phyloP scores from a whole-genome alignment of 2,329 filamentous ascomycete genomes.

The Aspergillus versicolor region DNA sequence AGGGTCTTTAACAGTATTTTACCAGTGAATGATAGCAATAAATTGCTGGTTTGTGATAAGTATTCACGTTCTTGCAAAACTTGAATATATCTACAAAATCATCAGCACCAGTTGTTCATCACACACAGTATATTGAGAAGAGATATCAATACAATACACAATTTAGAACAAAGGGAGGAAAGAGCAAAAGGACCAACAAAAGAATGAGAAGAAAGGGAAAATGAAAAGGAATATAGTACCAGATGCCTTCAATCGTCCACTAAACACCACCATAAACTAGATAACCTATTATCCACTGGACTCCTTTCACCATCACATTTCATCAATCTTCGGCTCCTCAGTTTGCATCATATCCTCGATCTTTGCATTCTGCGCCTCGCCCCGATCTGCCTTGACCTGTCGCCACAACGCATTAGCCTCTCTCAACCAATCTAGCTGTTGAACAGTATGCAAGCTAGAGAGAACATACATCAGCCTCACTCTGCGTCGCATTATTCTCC shows the following conservation, averaged over 20 bases:
- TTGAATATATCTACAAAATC: background rate
- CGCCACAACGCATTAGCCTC: background rate
- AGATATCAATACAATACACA: background rate
- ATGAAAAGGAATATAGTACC: too few relatives aligned
- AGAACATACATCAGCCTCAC: slow-evolving; percentile 5
- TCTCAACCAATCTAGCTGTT: background rate
- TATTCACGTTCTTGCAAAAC: too few relatives aligned
- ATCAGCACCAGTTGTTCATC: background rate
- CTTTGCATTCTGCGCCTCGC: slow-evolving; percentile 7
- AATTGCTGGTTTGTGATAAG: too few relatives aligned
- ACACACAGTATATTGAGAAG: background rate
- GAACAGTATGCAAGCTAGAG: too few relatives aligned
- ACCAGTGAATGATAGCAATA: too few relatives aligned
- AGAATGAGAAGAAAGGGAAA: too few relatives aligned
- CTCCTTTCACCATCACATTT: background rate
- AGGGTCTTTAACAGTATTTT: too few relatives aligned
- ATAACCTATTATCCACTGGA: too few relatives aligned
- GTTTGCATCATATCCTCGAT: slow-evolving; percentile 7
- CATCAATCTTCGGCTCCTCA: background rate
- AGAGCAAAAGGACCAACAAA: too few relatives aligned
- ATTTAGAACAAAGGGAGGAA: too few relatives aligned
- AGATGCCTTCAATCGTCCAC: too few relatives aligned
- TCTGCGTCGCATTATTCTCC: slow-evolving; percentile 7
- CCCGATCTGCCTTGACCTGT: slow-evolving; percentile 13
- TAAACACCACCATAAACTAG: too few relatives aligned